A percentile compares a stretch with the other conserved stretches of the same genome.
phyloP scores from a whole-genome alignment of 2,329 filamentous ascomycete genomes.

The Pseudogymnoascus pannorum region DNA sequence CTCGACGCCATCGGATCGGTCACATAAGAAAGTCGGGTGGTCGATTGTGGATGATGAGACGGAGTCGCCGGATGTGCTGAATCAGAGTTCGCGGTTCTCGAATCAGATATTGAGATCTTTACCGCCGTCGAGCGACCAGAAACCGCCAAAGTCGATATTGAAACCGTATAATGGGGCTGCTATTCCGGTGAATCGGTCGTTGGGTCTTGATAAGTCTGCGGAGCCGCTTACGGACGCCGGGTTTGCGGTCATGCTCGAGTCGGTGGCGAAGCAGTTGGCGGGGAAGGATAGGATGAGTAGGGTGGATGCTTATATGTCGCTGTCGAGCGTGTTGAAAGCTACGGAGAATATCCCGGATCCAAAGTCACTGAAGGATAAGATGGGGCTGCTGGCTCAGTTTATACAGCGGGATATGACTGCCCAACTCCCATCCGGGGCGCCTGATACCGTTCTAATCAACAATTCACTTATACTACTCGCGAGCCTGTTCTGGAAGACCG shows the following conservation, averaged over 20 bases:
- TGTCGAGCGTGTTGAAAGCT: slow-evolving; percentile 67
- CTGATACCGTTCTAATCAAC: slow-evolving; percentile 64
- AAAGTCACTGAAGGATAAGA: slow-evolving; percentile 65
- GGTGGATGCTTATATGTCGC: slow-evolving; percentile 77
- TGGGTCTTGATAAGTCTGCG: slow-evolving; percentile 17
- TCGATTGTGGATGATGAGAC: slow-evolving; percentile 39
- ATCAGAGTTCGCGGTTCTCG: slow-evolving; percentile 10
- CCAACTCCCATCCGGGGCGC: slow-evolving; percentile 45
- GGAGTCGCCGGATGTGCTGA: slow-evolving; percentile 38
- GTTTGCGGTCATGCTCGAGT: slow-evolving; percentile 77
- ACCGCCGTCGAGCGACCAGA: slow-evolving; percentile 35
- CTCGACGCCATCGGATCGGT: slow-evolving; percentile 23
- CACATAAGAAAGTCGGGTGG: slow-evolving; percentile 52
- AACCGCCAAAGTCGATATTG: slow-evolving; percentile 67
- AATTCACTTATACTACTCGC: slow-evolving; percentile 72
- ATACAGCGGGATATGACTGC: slow-evolving; percentile 73
- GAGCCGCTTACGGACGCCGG: slow-evolving; percentile 38
- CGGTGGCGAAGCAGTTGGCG: slow-evolving; percentile 72
- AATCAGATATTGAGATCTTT: slow-evolving; percentile 17
- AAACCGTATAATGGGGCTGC: slow-evolving; percentile 50
- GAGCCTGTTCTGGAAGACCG: slow-evolving; percentile 68
- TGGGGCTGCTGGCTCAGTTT: slow-evolving; percentile 70
- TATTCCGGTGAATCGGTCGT: slow-evolving; percentile 14
- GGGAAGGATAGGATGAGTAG: slow-evolving; percentile 64
- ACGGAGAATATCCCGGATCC: slow-evolving; percentile 77